Percentiles rank a stretch among this genome's conserved stretches.
These are phyloP conservation scores for Zymoseptoria passerinii DNA, from an alignment of 2,329 filamentous ascomycete genomes.

Conservation along the genomic window DNA sequence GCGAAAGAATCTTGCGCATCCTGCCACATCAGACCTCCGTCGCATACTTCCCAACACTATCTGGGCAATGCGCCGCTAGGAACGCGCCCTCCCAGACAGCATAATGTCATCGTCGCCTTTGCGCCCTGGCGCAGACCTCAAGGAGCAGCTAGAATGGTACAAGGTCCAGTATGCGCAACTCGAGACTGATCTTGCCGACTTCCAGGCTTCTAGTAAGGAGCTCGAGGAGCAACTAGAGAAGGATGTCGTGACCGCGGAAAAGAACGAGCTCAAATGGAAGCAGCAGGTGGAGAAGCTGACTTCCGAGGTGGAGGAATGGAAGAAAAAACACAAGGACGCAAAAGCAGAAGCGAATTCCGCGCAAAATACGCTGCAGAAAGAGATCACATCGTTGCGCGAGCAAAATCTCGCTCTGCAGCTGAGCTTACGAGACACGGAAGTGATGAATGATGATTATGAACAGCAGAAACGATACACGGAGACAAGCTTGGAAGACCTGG, in stretches of 20 bases:
- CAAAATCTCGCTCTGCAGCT: constrained; percentile 72
- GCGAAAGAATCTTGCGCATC: not conserved
- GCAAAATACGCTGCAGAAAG: constrained; percentile 83
- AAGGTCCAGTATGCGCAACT: constrained; percentile 92
- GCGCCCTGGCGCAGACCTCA: constrained; percentile 35
- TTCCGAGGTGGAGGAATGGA: constrained; percentile 97
- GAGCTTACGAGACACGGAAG: constrained; percentile 85
- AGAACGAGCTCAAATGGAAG: constrained; percentile 75
- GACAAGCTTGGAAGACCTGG: constrained; percentile 90
- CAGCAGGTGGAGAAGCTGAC: constrained; percentile 76
- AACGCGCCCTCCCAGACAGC: constrained; percentile 18
- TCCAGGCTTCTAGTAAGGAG: constrained; percentile 87
- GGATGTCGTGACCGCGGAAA: constrained; percentile 91
- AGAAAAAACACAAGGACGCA: constrained; percentile 95
- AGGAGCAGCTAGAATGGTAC: constrained; percentile 86
- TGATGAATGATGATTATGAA: constrained; percentile 97
- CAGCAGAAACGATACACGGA: constrained; percentile 91
- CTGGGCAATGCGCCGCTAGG: constrained; percentile 27
- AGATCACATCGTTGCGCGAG: constrained; percentile 86
- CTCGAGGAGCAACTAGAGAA: constrained; percentile 91
- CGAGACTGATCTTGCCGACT: constrained; percentile 84
- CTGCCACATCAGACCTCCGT: not conserved
- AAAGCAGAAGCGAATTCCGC: constrained; percentile 79
- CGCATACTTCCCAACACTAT: not conserved
- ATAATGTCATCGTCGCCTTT: constrained; percentile 31